Evolutionary conservation across 805 yeast genomes (phyloP), one percentile per base, ranked within the genome.

Genomic region (Sugiyamaella qingdaonensis): DNA sequence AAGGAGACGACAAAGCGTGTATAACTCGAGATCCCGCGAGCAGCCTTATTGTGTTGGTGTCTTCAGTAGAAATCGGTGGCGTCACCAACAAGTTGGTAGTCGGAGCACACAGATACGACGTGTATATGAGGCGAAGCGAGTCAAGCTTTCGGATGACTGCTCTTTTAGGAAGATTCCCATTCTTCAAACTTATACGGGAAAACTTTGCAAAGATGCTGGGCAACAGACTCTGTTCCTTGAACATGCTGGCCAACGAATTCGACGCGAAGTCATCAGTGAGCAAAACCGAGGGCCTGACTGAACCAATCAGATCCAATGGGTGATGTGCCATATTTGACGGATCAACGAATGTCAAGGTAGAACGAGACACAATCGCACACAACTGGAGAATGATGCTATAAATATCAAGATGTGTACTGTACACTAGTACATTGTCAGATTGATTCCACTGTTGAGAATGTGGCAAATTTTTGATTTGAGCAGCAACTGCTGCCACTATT

Each of bases 401-500:
- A 5, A 62, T 55, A 7, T 60, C 52, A 2, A 64, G 55, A 41
- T 63, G 53, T 9, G 66, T 58, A 8, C 68, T 63, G 37, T 67
- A 64, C 27, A 67, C 54, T 19, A 66, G 60, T 2, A 71, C 68
- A 2, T 54, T 54, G 50, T 71, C 75, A 10, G 53, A 21, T 2
- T 54, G 16, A 0, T 27, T 54, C 68, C 70, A 64, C 36, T 61
- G 64, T 43, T 66, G 62, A 13, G 62, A 60, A 11, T 55, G 52
- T 1, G 70, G 72, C 18, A 71, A 57, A 1, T 64, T 64, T 19
- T 66, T 62, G 47, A 70, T 51, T 54, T 72, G 74, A 7, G 70
- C 64, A 1, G 73, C 73, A 9, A 72, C 57, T 1, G 73, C 66
- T 1, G 68, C 56, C 5, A 71, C 70, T 14, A 72, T 54, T 36